Evolutionary conservation across 331 rosid genomes (phyloP).

Genomic region (Phaseolus coccineus): DNA sequence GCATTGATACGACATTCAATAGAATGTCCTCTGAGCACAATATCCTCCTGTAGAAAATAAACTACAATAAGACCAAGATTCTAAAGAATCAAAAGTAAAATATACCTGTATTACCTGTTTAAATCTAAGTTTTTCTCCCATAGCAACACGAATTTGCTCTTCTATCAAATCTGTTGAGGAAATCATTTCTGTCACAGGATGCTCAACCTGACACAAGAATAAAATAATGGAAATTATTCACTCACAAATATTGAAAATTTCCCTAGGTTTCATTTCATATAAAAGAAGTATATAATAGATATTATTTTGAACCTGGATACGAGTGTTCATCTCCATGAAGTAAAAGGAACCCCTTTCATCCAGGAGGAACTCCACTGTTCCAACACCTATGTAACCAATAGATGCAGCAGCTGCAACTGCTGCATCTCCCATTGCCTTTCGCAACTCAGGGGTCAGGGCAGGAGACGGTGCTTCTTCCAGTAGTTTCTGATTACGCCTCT

Average conservation of each 20-base stretch:
- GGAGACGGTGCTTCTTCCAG: slow-evolving; percentile 99
- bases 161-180: slow-evolving; percentile 95
- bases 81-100: slow-evolving; percentile 32
- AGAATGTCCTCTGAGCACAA: slow-evolving; percentile 95
- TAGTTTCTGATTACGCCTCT: slow-evolving; percentile 97
- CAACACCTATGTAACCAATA: slow-evolving; percentile 94
- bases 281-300: slow-evolving; percentile 28
- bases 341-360: slow-evolving; percentile 98
- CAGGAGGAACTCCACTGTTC: slow-evolving; percentile 95
- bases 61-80: slow-evolving; percentile 37
- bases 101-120: slow-evolving; percentile 68
- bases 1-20: slow-evolving; percentile 99
- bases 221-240: slow-evolving; percentile 25
- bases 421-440: slow-evolving; percentile 99
- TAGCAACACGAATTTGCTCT: slow-evolving; percentile 93
- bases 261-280: slow-evolving; percentile 31
- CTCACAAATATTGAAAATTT: slow-evolving; percentile 15
- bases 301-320: slow-evolving; percentile 76
- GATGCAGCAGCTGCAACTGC: slow-evolving; percentile 98
- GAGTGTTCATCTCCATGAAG: slow-evolving; percentile 99
- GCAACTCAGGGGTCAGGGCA: slow-evolving; percentile 88
- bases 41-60: slow-evolving; percentile 75
- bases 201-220: slow-evolving; percentile 77
- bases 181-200: slow-evolving; percentile 99
- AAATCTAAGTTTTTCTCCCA: slow-evolving; percentile 87